A percentile compares a stretch with the other conserved stretches of the same genome.
Evolutionary conservation across 1,284 basidiomycete species (phyloP).

Genomic region (Cryptococcus sp.): DNA sequence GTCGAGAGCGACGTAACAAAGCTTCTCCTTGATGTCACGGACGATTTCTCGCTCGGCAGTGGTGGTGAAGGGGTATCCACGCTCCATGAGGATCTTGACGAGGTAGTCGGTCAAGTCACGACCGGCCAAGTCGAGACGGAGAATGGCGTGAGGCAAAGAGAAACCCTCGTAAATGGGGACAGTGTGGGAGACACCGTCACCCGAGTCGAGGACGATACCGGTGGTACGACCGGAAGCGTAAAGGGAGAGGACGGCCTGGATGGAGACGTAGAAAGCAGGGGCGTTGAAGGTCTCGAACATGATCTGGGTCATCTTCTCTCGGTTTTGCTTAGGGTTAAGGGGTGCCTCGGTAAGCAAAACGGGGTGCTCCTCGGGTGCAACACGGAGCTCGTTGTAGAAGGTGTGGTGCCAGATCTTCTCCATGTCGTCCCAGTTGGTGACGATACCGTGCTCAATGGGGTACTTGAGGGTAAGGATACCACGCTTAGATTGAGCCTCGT

Average conservation of each 20-base stretch:
- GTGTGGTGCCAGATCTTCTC: slow-evolving; percentile 95
- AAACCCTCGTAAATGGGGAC: slow-evolving; percentile 96
- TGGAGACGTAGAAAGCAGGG: slow-evolving; percentile 89
- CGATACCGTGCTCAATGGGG: slow-evolving; percentile 72
- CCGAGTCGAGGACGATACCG: slow-evolving; percentile 91
- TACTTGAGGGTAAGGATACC: slow-evolving; percentile 91
- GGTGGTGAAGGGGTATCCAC: slow-evolving; percentile 93
- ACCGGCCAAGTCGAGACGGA: slow-evolving; percentile 91
- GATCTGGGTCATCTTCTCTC: slow-evolving; percentile 97
- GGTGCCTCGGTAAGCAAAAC: slow-evolving; percentile 92
- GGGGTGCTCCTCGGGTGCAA: slow-evolving; percentile 80
- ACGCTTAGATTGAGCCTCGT: slow-evolving; percentile 93
- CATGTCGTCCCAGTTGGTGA: slow-evolving; percentile 97
- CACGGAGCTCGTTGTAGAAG: slow-evolving; percentile 84
- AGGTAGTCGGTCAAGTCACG: slow-evolving; percentile 92
- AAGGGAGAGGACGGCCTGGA: slow-evolving; percentile 88
- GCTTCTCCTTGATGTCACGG: slow-evolving; percentile 97
- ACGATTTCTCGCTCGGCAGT: slow-evolving; percentile 94
- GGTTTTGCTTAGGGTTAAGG: slow-evolving; percentile 91
- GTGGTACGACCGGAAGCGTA: slow-evolving; percentile 91
- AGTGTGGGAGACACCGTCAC: slow-evolving; percentile 91
- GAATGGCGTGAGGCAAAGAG: slow-evolving; percentile 90
- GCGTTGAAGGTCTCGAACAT: slow-evolving; percentile 98
- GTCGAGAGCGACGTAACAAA: slow-evolving; percentile 95
- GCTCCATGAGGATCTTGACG: slow-evolving; percentile 90